These are phyloP conservation scores for Phytophthora constricta DNA, from an alignment of 352 stramenopile species.

Conservation along the genomic window DNA sequence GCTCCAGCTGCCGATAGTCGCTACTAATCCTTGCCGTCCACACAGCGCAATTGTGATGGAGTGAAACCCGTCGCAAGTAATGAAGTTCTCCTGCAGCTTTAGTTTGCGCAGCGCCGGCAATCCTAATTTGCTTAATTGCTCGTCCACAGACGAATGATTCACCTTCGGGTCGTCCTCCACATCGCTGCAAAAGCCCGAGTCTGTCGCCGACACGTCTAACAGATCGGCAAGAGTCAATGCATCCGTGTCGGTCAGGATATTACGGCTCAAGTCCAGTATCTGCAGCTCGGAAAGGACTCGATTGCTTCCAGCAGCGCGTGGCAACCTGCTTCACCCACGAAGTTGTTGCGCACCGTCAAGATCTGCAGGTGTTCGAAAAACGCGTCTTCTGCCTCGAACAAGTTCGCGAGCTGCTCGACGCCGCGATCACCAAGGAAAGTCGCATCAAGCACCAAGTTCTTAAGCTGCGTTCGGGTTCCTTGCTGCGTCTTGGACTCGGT, in stretches of 20 bases:
- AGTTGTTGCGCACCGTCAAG: conserved; percentile 65
- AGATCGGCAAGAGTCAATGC: conserved; percentile 48
- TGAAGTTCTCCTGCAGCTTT: conserved; percentile 71
- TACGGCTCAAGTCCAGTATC: conserved; percentile 49
- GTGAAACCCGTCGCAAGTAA: conserved; percentile 66
- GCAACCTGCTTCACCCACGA: conserved; percentile 62
- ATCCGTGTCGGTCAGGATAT: conserved; percentile 71
- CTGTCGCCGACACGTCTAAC: conserved; percentile 34
- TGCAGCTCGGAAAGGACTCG: conserved; percentile 37
- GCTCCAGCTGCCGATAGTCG: conserved; percentile 11
- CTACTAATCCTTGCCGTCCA: conserved; percentile 28
- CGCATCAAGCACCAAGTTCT: conserved; percentile 57
- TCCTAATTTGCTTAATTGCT: conserved; percentile 14
- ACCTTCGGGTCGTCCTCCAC: conserved; percentile 10
- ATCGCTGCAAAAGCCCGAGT: conserved; percentile 15
- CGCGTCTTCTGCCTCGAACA: conserved; percentile 31
- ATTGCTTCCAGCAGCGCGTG: conserved; percentile 38
- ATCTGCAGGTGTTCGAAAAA: conserved; percentile 45
- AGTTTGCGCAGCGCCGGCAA: conserved; percentile 38
- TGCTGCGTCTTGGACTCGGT: conserved; percentile 4
- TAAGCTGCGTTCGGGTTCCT: conserved; percentile 15
- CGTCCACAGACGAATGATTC: conserved; percentile 2
- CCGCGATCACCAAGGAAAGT: conserved; percentile 65
- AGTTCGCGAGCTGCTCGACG: conserved; percentile 38
- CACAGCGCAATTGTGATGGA: conserved; percentile 60